Evolutionary conservation across 164 flowering plant species (phyloP).

Genomic region (Malania oleifera): DNA sequence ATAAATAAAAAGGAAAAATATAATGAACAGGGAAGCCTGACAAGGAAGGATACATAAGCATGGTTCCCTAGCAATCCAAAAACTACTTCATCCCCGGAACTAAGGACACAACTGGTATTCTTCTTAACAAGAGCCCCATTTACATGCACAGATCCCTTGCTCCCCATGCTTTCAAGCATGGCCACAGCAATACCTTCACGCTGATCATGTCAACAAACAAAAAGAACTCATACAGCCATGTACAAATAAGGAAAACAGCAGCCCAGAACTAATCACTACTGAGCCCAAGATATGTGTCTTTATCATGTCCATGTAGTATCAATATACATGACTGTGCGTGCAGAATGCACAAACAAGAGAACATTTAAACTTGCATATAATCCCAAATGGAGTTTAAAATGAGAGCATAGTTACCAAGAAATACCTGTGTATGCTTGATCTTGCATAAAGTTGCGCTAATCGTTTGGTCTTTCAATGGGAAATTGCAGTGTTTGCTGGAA

Average conservation of each 20-base stretch:
- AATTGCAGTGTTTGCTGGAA: conserved; percentile 47
- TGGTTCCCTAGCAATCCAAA: conserved; percentile 60
- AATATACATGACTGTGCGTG: too few relatives aligned
- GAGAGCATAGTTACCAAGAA: background rate
- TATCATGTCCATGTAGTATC: too few relatives aligned
- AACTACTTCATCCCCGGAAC: conserved; percentile 79
- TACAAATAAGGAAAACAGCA: conserved; percentile 31
- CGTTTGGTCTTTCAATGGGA: conserved; percentile 46
- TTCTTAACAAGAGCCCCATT: conserved; percentile 60
- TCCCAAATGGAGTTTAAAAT: too few relatives aligned
- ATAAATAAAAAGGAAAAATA: background rate
- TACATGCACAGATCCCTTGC: conserved; percentile 73
- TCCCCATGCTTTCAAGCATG: conserved; percentile 65
- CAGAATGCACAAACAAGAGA: background rate
- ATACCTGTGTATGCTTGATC: conserved; percentile 64
- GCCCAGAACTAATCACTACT: too few relatives aligned
- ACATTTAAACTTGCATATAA: too few relatives aligned
- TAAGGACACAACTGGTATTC: conserved; percentile 37
- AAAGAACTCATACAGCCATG: conserved; percentile 44
- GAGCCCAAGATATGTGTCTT: too few relatives aligned
- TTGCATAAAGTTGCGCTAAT: conserved; percentile 48
- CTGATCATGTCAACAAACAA: conserved; percentile 64
- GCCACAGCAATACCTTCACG: conserved; percentile 50
- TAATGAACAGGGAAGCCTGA: background rate
- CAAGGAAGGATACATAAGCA: conserved; percentile 77